Base-by-base conservation (phyloP, 2,329 filamentous ascomycete genomes). In the Trichoderma afroharzianum region DNA sequence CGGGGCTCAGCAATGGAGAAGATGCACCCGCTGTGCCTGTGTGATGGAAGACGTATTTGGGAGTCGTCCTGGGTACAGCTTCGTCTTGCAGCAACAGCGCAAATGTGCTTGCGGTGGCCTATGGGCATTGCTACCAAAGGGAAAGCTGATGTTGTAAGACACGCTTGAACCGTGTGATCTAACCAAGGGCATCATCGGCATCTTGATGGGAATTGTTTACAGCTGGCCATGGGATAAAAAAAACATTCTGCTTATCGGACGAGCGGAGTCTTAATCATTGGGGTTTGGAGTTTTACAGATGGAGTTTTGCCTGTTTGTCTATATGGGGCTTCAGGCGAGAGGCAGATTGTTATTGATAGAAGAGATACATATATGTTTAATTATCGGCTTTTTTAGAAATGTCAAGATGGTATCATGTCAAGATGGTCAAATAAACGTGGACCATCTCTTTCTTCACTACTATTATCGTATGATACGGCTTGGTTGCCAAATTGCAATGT, bases 21-120 rank as follows among this genome's bases (percentile, higher is more conserved):
- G 81, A 36, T 83, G 82, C 68, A 87, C 87, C 24, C 83, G 91
- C 50, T 93, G 91, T 78, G 85, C 88, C 58, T 84, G 87, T 63
- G 84, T 91, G n/a, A 91, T 92, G 84, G 90, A 91, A 76, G 89
- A 92, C 73, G 80, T 87, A 0, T 80, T 78, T 32, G 82, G 80
- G 15, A 80, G 80, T 28, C 82, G 83, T 72, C 84, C 87, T 0
- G 88, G 87, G 1, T 83, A 86, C 71, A 83, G 81, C 4, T 88
- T 88, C 77, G 82, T 90, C 43, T 76, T 89, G 58, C 81, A 81
- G 14, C 87, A 89, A 77, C 86, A 88, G 78, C 81, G 86, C 28
- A 84, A 83, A 75, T 90, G 88, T 72, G 82, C 83, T 6, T 90
- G 88, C 73, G 85, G 85, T 8, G 88, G 87, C 3, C 81, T 82